These are phyloP conservation scores for Vaccinium corymbosum DNA, from an alignment of 148 eudicot species.

Conservation along the genomic window DNA sequence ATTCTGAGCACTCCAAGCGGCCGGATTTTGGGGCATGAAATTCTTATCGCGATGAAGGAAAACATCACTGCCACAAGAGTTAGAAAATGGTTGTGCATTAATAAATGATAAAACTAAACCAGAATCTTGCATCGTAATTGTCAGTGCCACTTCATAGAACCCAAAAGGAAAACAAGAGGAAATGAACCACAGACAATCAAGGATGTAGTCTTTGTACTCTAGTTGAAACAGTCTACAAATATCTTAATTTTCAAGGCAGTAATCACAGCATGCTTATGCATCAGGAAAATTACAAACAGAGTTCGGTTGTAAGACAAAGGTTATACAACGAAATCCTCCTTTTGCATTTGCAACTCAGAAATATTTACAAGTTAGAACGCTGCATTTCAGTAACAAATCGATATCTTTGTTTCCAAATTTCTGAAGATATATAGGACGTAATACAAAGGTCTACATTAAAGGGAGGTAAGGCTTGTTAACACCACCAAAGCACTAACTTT, in stretches of 20 bases:
- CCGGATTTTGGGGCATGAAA: constrained; percentile 75
- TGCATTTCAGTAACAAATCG: too few species aligned
- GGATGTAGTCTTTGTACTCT: background rate
- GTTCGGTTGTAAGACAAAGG: background rate
- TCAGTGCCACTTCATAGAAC: background rate
- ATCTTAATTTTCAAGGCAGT: background rate
- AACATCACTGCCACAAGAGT: constrained; percentile 66
- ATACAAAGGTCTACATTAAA: too few species aligned
- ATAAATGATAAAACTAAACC: constrained; percentile 2
- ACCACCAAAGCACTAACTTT: too few species aligned
- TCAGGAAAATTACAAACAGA: background rate
- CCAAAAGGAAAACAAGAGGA: too few species aligned
- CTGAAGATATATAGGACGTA: too few species aligned
- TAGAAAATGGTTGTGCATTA: constrained; percentile 22
- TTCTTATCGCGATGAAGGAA: constrained; percentile 76
- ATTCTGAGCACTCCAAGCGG: constrained; percentile 98
- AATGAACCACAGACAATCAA: background rate
- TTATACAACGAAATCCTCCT: background rate
- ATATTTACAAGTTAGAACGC: background rate
- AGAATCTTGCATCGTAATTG: background rate
- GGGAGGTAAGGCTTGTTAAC: too few species aligned
- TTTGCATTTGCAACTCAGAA: background rate
- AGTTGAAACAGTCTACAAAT: background rate
- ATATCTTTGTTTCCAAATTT: too few species aligned
- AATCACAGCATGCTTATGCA: background rate